A percentile compares a stretch with the other conserved stretches of the same genome.
These are phyloP conservation scores for Vitis hybrid DNA, from an alignment of 177 flowering plant genomes.

Conservation along the genomic window DNA sequence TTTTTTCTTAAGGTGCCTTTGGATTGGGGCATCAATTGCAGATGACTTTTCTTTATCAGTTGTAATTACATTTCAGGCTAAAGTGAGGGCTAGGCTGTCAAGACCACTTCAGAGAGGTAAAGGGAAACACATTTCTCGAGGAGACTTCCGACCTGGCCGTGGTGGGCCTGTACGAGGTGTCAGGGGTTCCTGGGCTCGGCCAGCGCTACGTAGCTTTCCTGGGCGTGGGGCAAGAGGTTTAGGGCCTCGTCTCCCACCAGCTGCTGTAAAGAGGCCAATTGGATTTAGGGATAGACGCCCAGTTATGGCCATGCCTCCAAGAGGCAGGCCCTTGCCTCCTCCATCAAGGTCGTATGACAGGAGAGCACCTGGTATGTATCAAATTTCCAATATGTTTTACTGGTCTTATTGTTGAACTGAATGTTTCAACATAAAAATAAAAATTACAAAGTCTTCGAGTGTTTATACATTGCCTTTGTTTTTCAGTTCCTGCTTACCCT, in stretches of 20 bases:
- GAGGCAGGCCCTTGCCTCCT: slow-evolving; percentile 70
- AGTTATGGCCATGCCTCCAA: slow-evolving; percentile 49
- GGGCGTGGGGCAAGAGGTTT: slow-evolving; percentile 44
- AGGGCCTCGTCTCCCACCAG: slow-evolving; percentile 45
- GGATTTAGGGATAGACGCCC: slow-evolving; percentile 67
- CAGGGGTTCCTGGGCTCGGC: slow-evolving; percentile 66
- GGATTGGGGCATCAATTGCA: background rate
- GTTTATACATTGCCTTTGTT: background rate
- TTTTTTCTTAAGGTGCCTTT: background rate
- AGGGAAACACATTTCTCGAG: slow-evolving; percentile 58
- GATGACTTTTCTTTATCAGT: background rate
- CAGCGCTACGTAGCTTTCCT: slow-evolving; percentile 49
- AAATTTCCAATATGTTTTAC: background rate
- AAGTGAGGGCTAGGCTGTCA: slow-evolving; percentile 92
- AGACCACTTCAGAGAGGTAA: slow-evolving; percentile 85
- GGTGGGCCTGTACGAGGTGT: slow-evolving; percentile 37
- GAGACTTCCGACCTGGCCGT: slow-evolving; percentile 44
- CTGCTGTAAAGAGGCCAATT: slow-evolving; percentile 51
- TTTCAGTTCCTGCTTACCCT: slow-evolving; percentile 72
- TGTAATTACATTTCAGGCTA: slow-evolving; percentile 49
- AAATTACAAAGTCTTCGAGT: background rate
- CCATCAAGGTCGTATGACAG: slow-evolving; percentile 72
- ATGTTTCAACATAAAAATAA: too few species aligned
- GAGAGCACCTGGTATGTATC: slow-evolving; percentile 67
- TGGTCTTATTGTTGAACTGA: background rate